phyloP scores from a whole-genome alignment of 2,329 filamentous ascomycete genomes.

The Neonectria faginata region DNA sequence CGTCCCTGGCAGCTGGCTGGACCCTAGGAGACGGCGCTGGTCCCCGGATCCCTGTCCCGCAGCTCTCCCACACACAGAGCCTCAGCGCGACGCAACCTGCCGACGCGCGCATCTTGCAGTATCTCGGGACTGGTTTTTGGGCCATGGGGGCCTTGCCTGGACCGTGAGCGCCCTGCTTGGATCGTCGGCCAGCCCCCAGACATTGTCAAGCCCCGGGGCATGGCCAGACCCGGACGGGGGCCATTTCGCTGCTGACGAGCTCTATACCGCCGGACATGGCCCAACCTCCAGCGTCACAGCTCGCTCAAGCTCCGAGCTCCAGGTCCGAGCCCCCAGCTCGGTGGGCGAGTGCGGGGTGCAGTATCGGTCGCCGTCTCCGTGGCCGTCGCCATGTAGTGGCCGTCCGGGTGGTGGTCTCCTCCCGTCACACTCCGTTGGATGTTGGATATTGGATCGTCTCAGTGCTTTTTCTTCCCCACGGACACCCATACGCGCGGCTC shows the following conservation, averaged over 20 bases:
- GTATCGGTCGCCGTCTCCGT: constrained; percentile 26
- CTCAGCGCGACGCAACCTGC: constrained; percentile 37
- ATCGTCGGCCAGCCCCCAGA: neutral
- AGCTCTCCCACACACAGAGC: constrained; percentile 43
- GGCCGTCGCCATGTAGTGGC: constrained; percentile 12
- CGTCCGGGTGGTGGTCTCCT: neutral
- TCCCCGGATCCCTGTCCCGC: constrained; percentile 38
- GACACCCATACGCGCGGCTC: constrained; percentile 29
- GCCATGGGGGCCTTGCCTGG: constrained; percentile 16
- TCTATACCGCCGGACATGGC: constrained; percentile 19
- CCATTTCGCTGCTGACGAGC: constrained; percentile 24
- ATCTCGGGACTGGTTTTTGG: constrained; percentile 33
- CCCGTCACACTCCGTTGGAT: neutral
- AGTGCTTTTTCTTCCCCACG: neutral
- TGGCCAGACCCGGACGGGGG: constrained; percentile 7
- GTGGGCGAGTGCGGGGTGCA: constrained; percentile 42
- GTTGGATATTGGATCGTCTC: constrained; percentile 6
- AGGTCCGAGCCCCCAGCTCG: constrained; percentile 35
- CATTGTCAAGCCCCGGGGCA: constrained; percentile 6
- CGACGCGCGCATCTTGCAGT: constrained; percentile 33
- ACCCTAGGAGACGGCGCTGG: constrained; percentile 17
- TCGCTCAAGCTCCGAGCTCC: constrained; percentile 36
- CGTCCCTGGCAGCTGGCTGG: constrained; percentile 3
- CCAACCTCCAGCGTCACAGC: constrained; percentile 20
- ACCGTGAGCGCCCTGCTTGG: constrained; percentile 10